Conservation (phyloP, 2,329 filamentous ascomycete genomes). For the Microsporum canis region DNA sequence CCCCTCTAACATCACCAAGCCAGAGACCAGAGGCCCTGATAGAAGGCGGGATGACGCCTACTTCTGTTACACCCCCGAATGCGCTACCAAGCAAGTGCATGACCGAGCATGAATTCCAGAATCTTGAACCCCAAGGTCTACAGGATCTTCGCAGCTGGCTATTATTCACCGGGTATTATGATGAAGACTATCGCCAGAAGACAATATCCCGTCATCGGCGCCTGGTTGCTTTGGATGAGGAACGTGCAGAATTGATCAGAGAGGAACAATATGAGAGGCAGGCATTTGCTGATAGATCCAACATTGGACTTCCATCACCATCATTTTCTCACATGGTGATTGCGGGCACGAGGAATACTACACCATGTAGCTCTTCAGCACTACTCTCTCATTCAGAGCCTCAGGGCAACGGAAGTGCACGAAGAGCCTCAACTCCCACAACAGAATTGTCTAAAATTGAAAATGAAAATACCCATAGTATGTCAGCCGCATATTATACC, state of each 20-base stretch:
- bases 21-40: background rate
- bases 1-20: background rate
- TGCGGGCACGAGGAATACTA: background rate
- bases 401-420: background rate
- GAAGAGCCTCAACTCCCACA: too few relatives aligned
- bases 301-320: background rate
- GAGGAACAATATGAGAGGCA: slow-evolving; percentile 14
- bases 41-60: background rate
- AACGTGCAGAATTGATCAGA: slow-evolving; percentile 17
- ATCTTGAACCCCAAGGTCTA: slow-evolving; percentile 8
- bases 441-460: background rate
- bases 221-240: slow-evolving; percentile 23
- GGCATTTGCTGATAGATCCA: slow-evolving; percentile 3
- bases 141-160: slow-evolving; percentile 28
- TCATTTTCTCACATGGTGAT: background rate
- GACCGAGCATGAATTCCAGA: slow-evolving; percentile 10
- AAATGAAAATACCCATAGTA: background rate
- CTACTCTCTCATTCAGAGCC: background rate
- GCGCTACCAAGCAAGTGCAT: background rate
- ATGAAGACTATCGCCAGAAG: slow-evolving; percentile 24
- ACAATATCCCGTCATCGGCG: slow-evolving; percentile 13
- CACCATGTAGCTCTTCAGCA: background rate
- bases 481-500: too few relatives aligned
- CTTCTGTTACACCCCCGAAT: background rate
- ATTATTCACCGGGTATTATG: slow-evolving; percentile 26